A percentile compares a stretch with the other conserved stretches of the same genome.
phyloP scores from a whole-genome alignment of 23 red algal genomes.

The Chondrus crispus region DNA sequence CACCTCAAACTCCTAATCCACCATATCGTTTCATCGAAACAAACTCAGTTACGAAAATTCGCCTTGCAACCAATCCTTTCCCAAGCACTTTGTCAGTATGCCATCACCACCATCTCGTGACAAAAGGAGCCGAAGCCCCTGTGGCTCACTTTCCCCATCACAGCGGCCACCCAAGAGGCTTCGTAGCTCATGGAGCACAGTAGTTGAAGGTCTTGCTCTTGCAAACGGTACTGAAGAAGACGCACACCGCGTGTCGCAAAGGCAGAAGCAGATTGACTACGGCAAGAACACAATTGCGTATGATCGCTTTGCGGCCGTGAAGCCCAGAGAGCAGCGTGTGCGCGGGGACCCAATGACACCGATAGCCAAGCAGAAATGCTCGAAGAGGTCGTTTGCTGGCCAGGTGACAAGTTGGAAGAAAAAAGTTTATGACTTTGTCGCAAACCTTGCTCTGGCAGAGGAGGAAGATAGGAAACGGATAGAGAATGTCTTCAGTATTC shows the following conservation, averaged over 20 bases:
- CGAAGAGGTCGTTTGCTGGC: conserved; percentile 50
- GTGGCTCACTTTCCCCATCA: no score
- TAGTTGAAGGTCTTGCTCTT: conserved; percentile 27
- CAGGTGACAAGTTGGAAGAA: conserved; percentile 59
- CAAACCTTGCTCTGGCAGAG: conserved; percentile 1
- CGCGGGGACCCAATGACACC: conserved; percentile 70
- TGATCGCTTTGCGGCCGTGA: conserved; percentile 45
- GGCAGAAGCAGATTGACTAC: conserved; percentile 83
- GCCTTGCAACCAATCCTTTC: no score
- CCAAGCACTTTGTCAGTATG: no score
- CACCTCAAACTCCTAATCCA: no score
- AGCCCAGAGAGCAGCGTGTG: conserved; percentile 30
- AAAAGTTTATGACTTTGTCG: conserved; percentile 50
- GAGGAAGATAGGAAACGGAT: not conserved
- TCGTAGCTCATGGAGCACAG: conserved; percentile 18
- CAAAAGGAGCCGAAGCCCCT: no score
- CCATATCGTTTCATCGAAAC: no score
- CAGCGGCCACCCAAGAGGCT: no score
- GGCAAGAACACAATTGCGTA: conserved; percentile 80
- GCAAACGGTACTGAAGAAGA: conserved; percentile 71
- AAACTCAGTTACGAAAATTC: no score
- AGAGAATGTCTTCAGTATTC: no score
- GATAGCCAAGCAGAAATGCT: conserved; percentile 33
- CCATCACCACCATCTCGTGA: no score
- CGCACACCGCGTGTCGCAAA: conserved; percentile 48